Percentiles rank a stretch among this genome's conserved stretches.
These are phyloP conservation scores for Nepenthes mirabilis DNA, from an alignment of 148 eudicot species.

Conservation along the genomic window DNA sequence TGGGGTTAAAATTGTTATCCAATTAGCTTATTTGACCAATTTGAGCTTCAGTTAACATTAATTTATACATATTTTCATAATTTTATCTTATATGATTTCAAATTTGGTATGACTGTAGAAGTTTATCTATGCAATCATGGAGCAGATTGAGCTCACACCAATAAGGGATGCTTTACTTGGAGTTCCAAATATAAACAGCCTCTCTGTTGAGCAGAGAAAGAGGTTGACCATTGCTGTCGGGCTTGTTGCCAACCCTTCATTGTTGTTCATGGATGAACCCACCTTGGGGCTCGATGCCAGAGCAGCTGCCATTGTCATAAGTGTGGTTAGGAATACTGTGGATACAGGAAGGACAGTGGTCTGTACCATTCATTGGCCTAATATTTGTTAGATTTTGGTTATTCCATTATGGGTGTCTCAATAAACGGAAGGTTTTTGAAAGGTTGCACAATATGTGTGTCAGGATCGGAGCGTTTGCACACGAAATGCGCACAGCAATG, in stretches of 20 bases:
- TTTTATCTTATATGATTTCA: too few relatives aligned
- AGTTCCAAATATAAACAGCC: conserved; percentile 18
- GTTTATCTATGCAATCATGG: conserved; percentile 20
- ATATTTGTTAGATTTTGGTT: too few relatives aligned
- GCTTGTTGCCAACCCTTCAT: conserved; percentile 31
- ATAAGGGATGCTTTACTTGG: conserved; percentile 26
- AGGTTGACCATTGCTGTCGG: conserved; percentile 29
- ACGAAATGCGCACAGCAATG: too few relatives aligned
- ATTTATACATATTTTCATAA: too few relatives aligned
- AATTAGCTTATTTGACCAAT: too few relatives aligned
- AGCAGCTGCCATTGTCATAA: conserved; percentile 34
- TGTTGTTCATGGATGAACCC: conserved; percentile 34
- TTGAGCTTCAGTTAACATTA: too few relatives aligned
- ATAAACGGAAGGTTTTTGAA: too few relatives aligned
- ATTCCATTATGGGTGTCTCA: too few relatives aligned
- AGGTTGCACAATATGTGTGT: too few relatives aligned
- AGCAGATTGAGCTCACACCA: conserved; percentile 22
- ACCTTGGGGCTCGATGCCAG: conserved; percentile 33
- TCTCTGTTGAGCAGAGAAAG: conserved; percentile 26
- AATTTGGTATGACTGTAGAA: conserved; percentile 1
- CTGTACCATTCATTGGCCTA: conserved; percentile 31
- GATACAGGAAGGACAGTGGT: conserved; percentile 27
- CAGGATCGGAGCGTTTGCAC: too few relatives aligned
- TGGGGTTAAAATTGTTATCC: too few relatives aligned
- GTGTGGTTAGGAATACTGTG: conserved; percentile 22